phyloP scores from a whole-genome alignment of 148 eudicot genomes.

The Chenopodium album region DNA sequence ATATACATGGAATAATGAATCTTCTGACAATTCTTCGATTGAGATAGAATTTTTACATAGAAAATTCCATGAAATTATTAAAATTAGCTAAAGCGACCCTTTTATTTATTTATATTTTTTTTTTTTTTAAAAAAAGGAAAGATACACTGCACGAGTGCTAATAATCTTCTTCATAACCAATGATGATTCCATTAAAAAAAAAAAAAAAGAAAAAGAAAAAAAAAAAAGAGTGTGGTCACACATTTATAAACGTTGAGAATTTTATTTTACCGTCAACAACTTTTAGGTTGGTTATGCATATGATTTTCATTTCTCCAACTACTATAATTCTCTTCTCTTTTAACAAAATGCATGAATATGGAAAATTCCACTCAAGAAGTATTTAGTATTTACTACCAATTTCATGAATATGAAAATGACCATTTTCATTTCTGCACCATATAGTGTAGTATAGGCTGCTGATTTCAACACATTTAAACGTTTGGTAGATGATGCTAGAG shows the following conservation, averaged over 20 bases:
- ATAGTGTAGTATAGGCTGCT: no score
- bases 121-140: no score
- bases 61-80: no score
- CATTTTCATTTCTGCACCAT: not conserved
- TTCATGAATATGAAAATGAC: not conserved
- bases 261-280: not conserved
- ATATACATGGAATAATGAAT: not conserved
- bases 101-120: no score
- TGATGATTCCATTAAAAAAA: no score
- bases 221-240: no score
- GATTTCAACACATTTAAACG: no score
- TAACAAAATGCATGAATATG: conserved; percentile 9
- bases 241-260: not conserved
- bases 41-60: not conserved
- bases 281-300: conserved; percentile 10
- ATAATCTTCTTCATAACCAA: no score
- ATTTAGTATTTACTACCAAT: not conserved
- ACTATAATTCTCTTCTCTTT: not conserved
- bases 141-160: no score
- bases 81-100: no score
- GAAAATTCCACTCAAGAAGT: not conserved
- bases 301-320: not conserved
- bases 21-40: not conserved
- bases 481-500: not conserved
- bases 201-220: no score